Conservation (phyloP, 345 rosid species). For the Moricandia arvensis region DNA sequence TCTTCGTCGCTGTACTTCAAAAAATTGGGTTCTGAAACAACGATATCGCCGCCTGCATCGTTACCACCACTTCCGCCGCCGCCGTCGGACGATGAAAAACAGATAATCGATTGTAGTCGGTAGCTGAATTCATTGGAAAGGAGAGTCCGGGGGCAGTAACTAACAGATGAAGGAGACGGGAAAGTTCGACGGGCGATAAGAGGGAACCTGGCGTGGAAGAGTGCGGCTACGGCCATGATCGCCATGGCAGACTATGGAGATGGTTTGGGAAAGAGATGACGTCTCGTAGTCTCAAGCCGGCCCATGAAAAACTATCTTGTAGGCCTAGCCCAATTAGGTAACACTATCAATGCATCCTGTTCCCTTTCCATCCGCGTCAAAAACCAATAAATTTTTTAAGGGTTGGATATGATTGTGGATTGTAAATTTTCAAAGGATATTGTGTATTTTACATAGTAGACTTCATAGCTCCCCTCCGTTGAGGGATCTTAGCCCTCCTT, state of each 20-base stretch:
- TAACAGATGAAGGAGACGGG: constrained; percentile 4
- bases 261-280: constrained; percentile 10
- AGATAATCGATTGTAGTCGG: background rate
- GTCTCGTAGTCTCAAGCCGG: constrained; percentile 6
- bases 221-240: constrained; percentile 37
- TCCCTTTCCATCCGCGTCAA: background rate
- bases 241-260: constrained; percentile 21
- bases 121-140: background rate
- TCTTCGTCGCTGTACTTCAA: constrained; percentile 64
- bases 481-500: too few relatives aligned
- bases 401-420: too few relatives aligned
- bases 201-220: constrained; percentile 32
- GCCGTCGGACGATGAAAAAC: constrained; percentile 24
- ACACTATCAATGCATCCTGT: background rate
- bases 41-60: constrained; percentile 1
- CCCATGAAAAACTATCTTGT: background rate
- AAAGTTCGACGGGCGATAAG: constrained; percentile 18
- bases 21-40: constrained; percentile 30
- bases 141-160: background rate
- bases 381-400: background rate
- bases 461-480: too few relatives aligned
- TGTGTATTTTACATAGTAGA: too few relatives aligned
- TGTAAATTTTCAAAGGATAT: too few relatives aligned
- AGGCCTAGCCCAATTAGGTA: constrained; percentile 12
- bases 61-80: constrained; percentile 3